Conservation (phyloP, 164 flowering plant genomes). For the Umbellularia californica region DNA sequence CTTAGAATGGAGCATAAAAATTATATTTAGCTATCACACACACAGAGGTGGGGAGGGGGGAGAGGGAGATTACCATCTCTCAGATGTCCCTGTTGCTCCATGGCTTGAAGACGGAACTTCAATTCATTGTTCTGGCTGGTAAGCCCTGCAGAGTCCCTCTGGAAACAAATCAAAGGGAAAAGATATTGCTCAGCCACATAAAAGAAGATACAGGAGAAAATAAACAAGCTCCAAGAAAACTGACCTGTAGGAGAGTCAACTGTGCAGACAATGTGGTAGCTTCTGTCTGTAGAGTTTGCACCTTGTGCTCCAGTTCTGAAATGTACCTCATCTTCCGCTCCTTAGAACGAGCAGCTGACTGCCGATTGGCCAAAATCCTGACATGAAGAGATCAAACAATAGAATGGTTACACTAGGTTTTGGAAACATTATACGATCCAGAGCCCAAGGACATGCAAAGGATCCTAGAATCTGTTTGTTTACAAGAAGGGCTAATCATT, state of each 20-base stretch:
- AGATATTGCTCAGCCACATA: background rate
- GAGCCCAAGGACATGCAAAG: background rate
- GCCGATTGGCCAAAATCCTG: constrained; percentile 98
- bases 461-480: background rate
- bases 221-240: background rate
- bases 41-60: background rate
- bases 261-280: constrained; percentile 98
- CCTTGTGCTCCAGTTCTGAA: constrained; percentile 94
- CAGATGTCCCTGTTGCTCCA: constrained; percentile 65
- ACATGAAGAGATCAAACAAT: background rate
- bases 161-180: constrained; percentile 1
- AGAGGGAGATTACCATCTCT: constrained; percentile 37
- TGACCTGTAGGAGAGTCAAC: constrained; percentile 81
- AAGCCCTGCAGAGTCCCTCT: constrained; percentile 58
- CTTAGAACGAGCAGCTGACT: constrained; percentile 98
- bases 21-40: background rate
- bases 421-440: background rate
- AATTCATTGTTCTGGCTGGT: constrained; percentile 54
- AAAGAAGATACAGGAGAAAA: background rate
- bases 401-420: background rate
- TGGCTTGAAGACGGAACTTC: constrained; percentile 59
- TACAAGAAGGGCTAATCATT: background rate
- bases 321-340: constrained; percentile 95
- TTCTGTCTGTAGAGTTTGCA: constrained; percentile 93
- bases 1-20: background rate